A percentile compares a stretch with the other conserved stretches of the same genome.
phyloP scores from a whole-genome alignment of 2,329 filamentous ascomycete genomes.

The Colletotrichum navitas region DNA sequence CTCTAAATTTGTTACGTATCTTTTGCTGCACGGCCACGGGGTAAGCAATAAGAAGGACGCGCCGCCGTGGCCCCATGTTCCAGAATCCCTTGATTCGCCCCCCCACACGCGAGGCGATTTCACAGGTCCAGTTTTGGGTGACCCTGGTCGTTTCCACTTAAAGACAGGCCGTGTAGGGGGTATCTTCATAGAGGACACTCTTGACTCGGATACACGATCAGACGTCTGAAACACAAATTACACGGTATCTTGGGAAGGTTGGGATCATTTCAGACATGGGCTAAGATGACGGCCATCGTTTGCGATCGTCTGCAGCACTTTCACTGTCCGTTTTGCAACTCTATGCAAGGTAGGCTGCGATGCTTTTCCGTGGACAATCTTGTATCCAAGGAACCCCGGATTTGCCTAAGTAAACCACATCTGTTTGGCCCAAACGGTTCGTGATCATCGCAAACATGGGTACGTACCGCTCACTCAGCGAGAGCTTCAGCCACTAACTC shows the following conservation, averaged over 20 bases:
- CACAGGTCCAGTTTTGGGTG: neutral
- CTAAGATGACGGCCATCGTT: neutral
- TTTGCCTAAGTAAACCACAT: conserved; percentile 6
- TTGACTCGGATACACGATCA: conserved; percentile 8
- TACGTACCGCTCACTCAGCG: neutral
- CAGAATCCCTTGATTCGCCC: conserved; percentile 23
- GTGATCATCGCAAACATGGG: neutral
- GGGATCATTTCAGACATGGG: neutral
- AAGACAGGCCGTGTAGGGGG: conserved; percentile 1
- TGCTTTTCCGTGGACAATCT: conserved; percentile 14
- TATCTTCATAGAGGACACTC: conserved; percentile 34
- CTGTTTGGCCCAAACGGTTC: neutral
- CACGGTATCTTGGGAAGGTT: neutral
- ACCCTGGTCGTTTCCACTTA: conserved; percentile 22
- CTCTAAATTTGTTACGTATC: conserved; percentile 40
- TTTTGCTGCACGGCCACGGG: conserved; percentile 41
- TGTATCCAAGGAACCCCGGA: conserved; percentile 31
- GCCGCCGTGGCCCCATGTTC: conserved; percentile 33
- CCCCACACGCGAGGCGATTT: conserved; percentile 24
- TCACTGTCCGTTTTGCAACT: neutral
- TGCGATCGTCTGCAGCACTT: neutral
- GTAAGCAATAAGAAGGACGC: conserved; percentile 32
- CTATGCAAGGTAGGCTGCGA: neutral
- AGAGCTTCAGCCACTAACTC: conserved; percentile 3
- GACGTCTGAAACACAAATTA: neutral